Evolutionary conservation across 331 rosid species (phyloP).

Genomic region (Acacia pycnantha): DNA sequence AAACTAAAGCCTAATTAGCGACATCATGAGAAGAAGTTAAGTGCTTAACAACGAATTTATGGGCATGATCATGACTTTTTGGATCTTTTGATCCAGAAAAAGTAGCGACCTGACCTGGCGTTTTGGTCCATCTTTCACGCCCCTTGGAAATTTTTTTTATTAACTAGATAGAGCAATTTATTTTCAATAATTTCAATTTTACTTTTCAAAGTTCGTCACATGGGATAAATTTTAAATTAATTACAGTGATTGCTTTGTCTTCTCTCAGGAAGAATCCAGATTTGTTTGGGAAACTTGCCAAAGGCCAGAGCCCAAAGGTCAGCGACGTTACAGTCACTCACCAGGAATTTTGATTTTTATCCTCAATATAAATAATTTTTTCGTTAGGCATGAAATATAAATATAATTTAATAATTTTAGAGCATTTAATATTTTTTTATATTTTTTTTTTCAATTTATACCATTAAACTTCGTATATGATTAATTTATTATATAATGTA

Average conservation of each 20-base stretch:
- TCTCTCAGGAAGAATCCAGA: slow-evolving; percentile 67
- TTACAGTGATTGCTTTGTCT: background rate
- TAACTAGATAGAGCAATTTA: background rate
- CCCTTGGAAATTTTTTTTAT: too few species aligned
- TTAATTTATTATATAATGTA: background rate
- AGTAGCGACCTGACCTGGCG: background rate
- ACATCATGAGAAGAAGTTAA: background rate
- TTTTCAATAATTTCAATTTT: background rate
- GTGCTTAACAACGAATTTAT: background rate
- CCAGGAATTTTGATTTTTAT: background rate
- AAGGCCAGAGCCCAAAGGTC: slow-evolving; percentile 95
- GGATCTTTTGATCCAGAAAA: slow-evolving; percentile 3
- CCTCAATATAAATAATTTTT: too few species aligned
- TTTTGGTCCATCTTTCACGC: background rate
- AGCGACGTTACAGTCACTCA: background rate
- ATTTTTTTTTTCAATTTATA: background rate
- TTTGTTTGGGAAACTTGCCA: slow-evolving; percentile 72
- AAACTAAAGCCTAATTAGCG: background rate
- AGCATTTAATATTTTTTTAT: background rate
- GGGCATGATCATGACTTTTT: slow-evolving; percentile 6
- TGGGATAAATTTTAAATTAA: background rate
- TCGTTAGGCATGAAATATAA: too few species aligned
- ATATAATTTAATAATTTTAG: too few species aligned
- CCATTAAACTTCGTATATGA: background rate
- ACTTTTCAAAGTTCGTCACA: background rate